Evolutionary conservation across 2,329 filamentous ascomycete genomes (phyloP).

Genomic region (Didymella arachidicola): DNA sequence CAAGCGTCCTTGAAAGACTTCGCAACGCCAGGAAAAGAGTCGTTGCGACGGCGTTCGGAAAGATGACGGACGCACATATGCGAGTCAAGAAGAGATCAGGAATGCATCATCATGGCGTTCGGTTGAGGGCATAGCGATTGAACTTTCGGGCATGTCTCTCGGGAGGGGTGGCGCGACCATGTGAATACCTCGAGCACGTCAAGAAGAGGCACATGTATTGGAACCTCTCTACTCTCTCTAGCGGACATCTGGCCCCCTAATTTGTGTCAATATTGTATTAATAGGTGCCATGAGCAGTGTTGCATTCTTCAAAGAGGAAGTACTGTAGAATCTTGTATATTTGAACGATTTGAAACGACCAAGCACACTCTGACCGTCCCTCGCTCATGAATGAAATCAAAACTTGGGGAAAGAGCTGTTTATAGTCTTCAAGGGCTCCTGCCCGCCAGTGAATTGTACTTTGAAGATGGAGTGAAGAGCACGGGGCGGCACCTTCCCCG

Average conservation of each 20-base stretch:
- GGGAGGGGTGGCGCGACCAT: slow-evolving; percentile 19
- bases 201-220: slow-evolving; percentile 4
- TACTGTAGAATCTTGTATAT: slow-evolving; percentile 1
- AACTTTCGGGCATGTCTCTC: slow-evolving; percentile 11
- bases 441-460: background rate
- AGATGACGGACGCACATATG: background rate
- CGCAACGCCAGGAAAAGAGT: background rate
- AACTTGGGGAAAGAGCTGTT: too few relatives aligned
- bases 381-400: background rate
- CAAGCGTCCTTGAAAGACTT: background rate
- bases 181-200: slow-evolving; percentile 5
- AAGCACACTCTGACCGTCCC: background rate
- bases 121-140: slow-evolving; percentile 33
- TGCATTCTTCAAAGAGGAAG: background rate
- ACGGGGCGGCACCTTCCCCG: slow-evolving; percentile 14
- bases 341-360: background rate
- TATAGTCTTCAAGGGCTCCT: background rate
- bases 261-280: slow-evolving; percentile 31
- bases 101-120: slow-evolving; percentile 37
- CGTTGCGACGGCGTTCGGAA: background rate
- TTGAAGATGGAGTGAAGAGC: slow-evolving; percentile 8
- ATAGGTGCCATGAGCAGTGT: slow-evolving; percentile 17
- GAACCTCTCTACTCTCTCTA: slow-evolving; percentile 29
- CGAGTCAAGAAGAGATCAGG: slow-evolving; percentile 5
- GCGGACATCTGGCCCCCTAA: slow-evolving; percentile 13